phyloP scores from a whole-genome alignment of 345 rosid genomes.

The Chamaenerion angustifolium region DNA sequence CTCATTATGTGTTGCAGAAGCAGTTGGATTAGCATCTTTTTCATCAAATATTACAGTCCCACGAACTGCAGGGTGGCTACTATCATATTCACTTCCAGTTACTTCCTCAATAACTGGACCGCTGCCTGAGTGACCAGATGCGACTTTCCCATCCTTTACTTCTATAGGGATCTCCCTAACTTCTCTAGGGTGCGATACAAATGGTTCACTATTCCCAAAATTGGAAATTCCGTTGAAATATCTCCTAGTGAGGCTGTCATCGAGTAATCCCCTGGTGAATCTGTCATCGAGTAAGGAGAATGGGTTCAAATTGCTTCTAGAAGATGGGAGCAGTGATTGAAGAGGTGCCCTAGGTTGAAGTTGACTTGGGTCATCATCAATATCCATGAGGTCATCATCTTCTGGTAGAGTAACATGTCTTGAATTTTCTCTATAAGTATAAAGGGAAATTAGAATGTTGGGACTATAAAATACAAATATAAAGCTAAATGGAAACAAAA shows the following conservation, averaged over 20 bases:
- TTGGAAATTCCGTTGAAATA: constrained; percentile 29
- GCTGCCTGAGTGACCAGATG: constrained; percentile 34
- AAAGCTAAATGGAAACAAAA: neutral
- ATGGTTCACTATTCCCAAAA: constrained; percentile 28
- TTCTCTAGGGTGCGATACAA: constrained; percentile 74
- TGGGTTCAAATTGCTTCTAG: constrained; percentile 19
- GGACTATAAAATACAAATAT: neutral
- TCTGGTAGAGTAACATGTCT: constrained; percentile 24
- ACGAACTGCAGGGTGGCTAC: constrained; percentile 25
- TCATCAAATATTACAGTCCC: constrained; percentile 46
- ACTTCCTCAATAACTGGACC: constrained; percentile 69
- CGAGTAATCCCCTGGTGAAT: constrained; percentile 26
- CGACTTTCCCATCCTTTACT: constrained; percentile 43
- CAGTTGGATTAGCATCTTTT: constrained; percentile 39
- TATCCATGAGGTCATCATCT: constrained; percentile 80
- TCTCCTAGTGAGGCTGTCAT: constrained; percentile 32
- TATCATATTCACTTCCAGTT: constrained; percentile 39
- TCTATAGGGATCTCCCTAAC: constrained; percentile 84
- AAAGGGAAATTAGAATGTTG: neutral
- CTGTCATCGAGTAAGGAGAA: constrained; percentile 39
- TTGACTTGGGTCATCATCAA: constrained; percentile 54
- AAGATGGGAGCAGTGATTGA: constrained; percentile 19
- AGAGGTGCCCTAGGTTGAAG: constrained; percentile 21
- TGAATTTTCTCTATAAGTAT: constrained; percentile 6
- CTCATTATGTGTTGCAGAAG: constrained; percentile 15